Evolutionary conservation across 192 early-diverging fungal genomes (phyloP).

Genomic region (Rhizophagus prolifer): DNA sequence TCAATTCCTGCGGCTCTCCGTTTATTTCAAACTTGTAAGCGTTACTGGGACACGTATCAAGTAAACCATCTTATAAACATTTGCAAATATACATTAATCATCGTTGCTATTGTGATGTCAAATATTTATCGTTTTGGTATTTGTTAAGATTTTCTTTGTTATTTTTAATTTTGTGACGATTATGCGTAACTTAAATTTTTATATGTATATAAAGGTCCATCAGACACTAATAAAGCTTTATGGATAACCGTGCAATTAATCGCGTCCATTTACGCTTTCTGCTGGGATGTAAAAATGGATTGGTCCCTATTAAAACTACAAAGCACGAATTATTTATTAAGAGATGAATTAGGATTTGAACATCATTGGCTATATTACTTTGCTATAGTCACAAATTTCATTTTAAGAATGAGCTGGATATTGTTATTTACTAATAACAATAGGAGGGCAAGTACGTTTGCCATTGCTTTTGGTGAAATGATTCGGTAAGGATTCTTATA

Average conservation of each 20-base stretch:
- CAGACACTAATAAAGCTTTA: neutral
- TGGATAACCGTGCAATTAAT: slow-evolving; percentile 49
- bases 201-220: no score
- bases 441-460: slow-evolving; percentile 5
- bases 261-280: slow-evolving; percentile 53
- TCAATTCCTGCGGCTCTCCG: neutral
- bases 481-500: slow-evolving; percentile 31
- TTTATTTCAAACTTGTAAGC: neutral
- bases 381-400: slow-evolving; percentile 63
- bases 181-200: no score
- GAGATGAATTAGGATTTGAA: slow-evolving; percentile 58
- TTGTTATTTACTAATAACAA: slow-evolving; percentile 10
- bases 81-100: slow-evolving; percentile 56
- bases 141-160: neutral
- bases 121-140: slow-evolving; percentile 34
- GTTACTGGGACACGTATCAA: neutral
- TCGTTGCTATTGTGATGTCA: slow-evolving; percentile 49
- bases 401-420: slow-evolving; percentile 69
- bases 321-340: slow-evolving; percentile 54
- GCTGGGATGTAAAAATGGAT: slow-evolving; percentile 66
- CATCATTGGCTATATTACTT: slow-evolving; percentile 60
- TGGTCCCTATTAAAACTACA: slow-evolving; percentile 56
- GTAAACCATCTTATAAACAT: slow-evolving; percentile 21
- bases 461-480: slow-evolving; percentile 33
- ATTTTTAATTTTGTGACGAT: neutral